phyloP scores from a whole-genome alignment of 768 basidiomycete species.

The Leccinum uliginosum region DNA sequence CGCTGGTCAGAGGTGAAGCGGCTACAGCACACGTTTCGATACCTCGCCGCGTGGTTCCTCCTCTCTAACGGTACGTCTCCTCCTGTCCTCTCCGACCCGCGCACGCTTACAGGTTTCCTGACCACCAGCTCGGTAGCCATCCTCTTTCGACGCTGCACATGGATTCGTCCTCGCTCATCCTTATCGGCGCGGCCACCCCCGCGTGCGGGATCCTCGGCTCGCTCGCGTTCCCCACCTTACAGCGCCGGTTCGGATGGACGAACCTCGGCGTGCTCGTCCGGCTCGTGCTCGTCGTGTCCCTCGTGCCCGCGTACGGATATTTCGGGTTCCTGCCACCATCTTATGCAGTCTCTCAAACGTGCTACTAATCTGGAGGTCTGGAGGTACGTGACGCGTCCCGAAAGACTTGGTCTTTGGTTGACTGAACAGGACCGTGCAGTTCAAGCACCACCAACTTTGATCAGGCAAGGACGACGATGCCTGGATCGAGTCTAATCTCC shows the following conservation, averaged over 20 bases:
- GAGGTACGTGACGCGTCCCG: too few relatives aligned
- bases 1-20: conserved; percentile 65
- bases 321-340: conserved; percentile 70
- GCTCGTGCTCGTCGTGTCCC: conserved; percentile 61
- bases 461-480: too few relatives aligned
- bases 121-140: conserved; percentile 91
- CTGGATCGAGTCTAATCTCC: too few relatives aligned
- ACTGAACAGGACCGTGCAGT: too few relatives aligned
- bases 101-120: conserved; percentile 60
- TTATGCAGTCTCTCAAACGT: too few relatives aligned
- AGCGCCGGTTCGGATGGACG: conserved; percentile 57
- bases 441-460: too few relatives aligned
- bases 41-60: conserved; percentile 91
- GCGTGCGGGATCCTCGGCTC: conserved; percentile 78
- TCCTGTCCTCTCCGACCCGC: neutral
- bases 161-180: conserved; percentile 68
- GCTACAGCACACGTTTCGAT: conserved; percentile 84
- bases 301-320: conserved; percentile 77
- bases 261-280: conserved; percentile 63
- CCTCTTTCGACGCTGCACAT: conserved; percentile 84
- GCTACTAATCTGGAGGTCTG: too few relatives aligned
- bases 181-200: conserved; percentile 76
- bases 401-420: too few relatives aligned
- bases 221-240: conserved; percentile 70
- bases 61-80: conserved; percentile 73